phyloP scores from a whole-genome alignment of 2,329 filamentous ascomycete genomes.

The Zalaria sp. region DNA sequence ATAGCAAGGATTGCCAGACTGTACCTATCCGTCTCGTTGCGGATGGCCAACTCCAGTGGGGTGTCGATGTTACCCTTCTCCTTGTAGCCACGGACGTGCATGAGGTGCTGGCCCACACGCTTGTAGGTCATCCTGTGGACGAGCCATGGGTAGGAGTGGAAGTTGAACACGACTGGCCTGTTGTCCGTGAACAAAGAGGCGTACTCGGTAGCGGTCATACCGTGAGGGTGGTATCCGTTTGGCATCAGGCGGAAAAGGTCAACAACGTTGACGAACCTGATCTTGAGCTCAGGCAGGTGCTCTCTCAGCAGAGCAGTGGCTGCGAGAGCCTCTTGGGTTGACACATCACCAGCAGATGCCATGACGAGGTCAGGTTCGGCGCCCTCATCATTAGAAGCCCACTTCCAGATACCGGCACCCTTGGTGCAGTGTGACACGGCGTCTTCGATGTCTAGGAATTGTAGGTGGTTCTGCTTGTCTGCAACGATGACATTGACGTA shows the following conservation, averaged over 20 bases:
- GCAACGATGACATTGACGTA: conserved; percentile 73
- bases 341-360: conserved; percentile 61
- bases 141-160: conserved; percentile 72
- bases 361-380: conserved; percentile 61
- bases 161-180: conserved; percentile 67
- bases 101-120: conserved; percentile 50
- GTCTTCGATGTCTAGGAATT: conserved; percentile 60
- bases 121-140: conserved; percentile 66
- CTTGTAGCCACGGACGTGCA: conserved; percentile 65
- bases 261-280: conserved; percentile 68
- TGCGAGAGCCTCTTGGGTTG: conserved; percentile 60
- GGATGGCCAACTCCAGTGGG: conserved; percentile 62
- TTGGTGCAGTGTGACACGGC: conserved; percentile 66
- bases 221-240: conserved; percentile 57
- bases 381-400: conserved; percentile 57
- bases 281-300: conserved; percentile 56
- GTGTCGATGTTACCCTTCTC: conserved; percentile 81
- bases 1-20: conserved; percentile 65
- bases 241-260: conserved; percentile 71
- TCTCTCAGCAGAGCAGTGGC: conserved; percentile 61
- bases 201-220: conserved; percentile 53
- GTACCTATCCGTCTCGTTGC: conserved; percentile 65
- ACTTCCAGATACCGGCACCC: conserved; percentile 64
- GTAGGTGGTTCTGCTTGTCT: conserved; percentile 67
- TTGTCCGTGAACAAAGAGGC: conserved; percentile 55